Evolutionary conservation across 2,329 filamentous ascomycete genomes (phyloP), one percentile per base, ranked within the genome.

Genomic region (Alternaria consortialis): DNA sequence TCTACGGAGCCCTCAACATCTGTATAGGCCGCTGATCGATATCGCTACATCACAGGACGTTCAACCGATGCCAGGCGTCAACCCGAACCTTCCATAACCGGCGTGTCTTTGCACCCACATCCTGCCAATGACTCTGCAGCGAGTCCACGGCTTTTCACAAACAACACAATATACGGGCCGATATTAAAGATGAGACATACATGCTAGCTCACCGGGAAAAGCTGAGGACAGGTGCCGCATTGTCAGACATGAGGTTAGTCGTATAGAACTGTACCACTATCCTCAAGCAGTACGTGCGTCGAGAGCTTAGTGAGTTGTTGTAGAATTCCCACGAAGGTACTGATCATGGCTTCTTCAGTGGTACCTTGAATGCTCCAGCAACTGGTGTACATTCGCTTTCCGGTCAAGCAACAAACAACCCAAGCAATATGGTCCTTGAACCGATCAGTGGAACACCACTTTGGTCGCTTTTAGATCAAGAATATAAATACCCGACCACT

Each of bases 1-100:
- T 15, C 47, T 34, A 20, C 25, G n/a, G 27, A 53, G n/a, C 47
- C 42, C 32, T 43, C 42, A 48, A 34, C 20, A 23, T 29, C 29
- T 47, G 39, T 47, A 32, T 48, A 25, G 17, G 27, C 54, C 40
- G 58, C 42, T 61, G 54, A 58, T 58, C 58, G 53, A 23, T 48
- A 53, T 42, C 29, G 29, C 51, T 44, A 48, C 53, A 50, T 44
- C 42, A 44, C 27, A 52, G 27, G 40, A 29, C 39, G 53, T 53
- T 47, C 53, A 51, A 46, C 50, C 12, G n/a, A 15, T 40, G 25
- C 58, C 53, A 47, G 40, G 58, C 47, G 47, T 52, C 46, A 57
- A 37, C 39, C 25, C 53, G 29, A 43, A 47, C 20, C 17, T 42
- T 47, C 40, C 23, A 29, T 36, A 55, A 25, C 52, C 32, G 23